Evolutionary conservation across 164 flowering plant genomes (phyloP), one percentile per base, ranked within the genome.

Genomic region (Umbilicus rupestris): DNA sequence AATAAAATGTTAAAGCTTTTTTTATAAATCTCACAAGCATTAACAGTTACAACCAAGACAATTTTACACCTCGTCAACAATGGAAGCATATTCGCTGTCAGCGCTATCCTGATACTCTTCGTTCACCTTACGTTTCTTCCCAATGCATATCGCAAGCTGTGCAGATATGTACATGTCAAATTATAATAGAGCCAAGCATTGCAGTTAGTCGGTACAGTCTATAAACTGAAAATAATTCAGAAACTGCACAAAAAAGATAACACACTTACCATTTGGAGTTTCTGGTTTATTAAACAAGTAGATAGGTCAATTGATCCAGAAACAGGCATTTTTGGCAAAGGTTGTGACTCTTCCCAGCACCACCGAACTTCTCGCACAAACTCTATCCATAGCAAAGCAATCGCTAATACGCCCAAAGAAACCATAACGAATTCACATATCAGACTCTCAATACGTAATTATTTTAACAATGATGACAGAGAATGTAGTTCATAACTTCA

Each of bases 261-360:
- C 3, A 45, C 31, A 39, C 70, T 72, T 82, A 90, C 99, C 99
- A 95, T 89, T 49, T 95, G 96, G 39, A 95, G 76, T 73, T 95
- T 95, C 76, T 95, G 99, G 73, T 92, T 78, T 66, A 91, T 84
- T 71, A 95, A 80, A 76, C 96, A 94, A 59, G 96, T 83, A 31
- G 97, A 82, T 17, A 92, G 79, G 82, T 92, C 96, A 77, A 95
- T 86, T 65, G 72, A 59, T 44, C 85, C 85, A 74, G 62, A 74
- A 45, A 69, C 65, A 59, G 78, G 79, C 89, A 87, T 87, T 80
- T 80, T 73, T 35, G 99, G 97, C 77, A 95, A 75, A 59, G 90
- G 88, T 66, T 88, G 90, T 42, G 85, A 82, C 77, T 95, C 97
- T 75, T 95, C 99, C 99, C 99, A 95, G 67, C 82, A 95, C 94